Evolutionary conservation across 192 early-diverging fungal species (phyloP).

Genomic region (Coemansia sp.): DNA sequence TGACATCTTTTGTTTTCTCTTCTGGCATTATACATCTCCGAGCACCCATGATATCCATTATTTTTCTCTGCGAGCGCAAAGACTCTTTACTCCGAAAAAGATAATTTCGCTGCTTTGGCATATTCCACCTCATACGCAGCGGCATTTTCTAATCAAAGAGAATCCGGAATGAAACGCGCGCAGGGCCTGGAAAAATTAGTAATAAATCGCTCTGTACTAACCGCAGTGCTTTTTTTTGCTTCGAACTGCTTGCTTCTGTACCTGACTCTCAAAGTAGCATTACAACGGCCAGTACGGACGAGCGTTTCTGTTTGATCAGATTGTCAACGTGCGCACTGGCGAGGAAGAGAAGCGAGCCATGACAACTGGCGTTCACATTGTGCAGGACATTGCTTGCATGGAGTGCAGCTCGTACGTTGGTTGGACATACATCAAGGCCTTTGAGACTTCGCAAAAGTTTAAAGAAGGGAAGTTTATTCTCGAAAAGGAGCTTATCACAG

Average conservation of each 20-base stretch:
- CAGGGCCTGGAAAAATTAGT: too few relatives aligned
- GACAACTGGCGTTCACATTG: conserved; percentile 51
- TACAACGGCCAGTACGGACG: conserved; percentile 49
- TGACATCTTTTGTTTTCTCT: not conserved
- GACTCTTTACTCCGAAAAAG: too few relatives aligned
- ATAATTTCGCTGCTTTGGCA: too few relatives aligned
- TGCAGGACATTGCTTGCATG: conserved; percentile 45
- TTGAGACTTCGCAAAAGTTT: conserved; percentile 30
- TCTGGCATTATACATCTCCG: not conserved
- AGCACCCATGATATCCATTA: not conserved
- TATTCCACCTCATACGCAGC: too few relatives aligned
- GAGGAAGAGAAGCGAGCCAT: conserved; percentile 44
- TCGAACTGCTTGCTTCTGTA: not conserved
- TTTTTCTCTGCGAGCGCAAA: not conserved
- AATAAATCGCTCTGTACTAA: not conserved
- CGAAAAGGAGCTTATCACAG: conserved; percentile 37
- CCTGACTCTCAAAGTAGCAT: conserved; percentile 22
- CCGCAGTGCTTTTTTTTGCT: not conserved
- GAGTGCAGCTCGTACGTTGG: conserved; percentile 46
- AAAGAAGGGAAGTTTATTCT: conserved; percentile 53
- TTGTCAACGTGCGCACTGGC: conserved; percentile 40
- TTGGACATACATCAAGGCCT: conserved; percentile 49
- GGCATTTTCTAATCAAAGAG: too few relatives aligned
- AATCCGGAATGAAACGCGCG: too few relatives aligned
- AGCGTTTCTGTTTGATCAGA: conserved; percentile 31